Percentiles rank a stretch among this genome's conserved stretches.
phyloP scores from a whole-genome alignment of 495 filamentous ascomycete species.

The Neurospora sp. region DNA sequence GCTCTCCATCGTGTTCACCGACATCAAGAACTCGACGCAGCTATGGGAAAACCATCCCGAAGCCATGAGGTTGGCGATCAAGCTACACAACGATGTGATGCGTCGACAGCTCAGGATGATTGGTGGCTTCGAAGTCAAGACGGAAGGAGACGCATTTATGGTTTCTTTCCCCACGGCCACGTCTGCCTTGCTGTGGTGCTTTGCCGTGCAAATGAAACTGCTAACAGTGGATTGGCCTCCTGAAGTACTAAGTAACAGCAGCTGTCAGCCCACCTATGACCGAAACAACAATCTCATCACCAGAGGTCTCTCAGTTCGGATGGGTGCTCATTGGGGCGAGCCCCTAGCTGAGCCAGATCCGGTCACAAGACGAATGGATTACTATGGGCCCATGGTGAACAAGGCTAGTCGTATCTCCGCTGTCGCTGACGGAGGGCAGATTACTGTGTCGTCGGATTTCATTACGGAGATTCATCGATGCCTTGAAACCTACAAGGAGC shows the following conservation, averaged over 20 bases:
- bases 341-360: slow-evolving; percentile 93
- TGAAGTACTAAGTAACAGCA: slow-evolving; percentile 79
- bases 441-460: slow-evolving; percentile 92
- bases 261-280: slow-evolving; percentile 72
- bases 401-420: slow-evolving; percentile 85
- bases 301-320: slow-evolving; percentile 84
- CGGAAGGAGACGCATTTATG: slow-evolving; percentile 99
- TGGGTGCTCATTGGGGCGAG: slow-evolving; percentile 93
- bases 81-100: slow-evolving; percentile 92
- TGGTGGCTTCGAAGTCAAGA: slow-evolving; percentile 98
- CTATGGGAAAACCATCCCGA: slow-evolving; percentile 95
- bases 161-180: slow-evolving; percentile 95
- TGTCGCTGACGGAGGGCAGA: slow-evolving; percentile 94
- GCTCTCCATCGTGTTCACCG: slow-evolving; percentile 90
- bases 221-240: slow-evolving; percentile 86
- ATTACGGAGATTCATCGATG: slow-evolving; percentile 91
- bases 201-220: slow-evolving; percentile 81
- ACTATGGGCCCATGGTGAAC: slow-evolving; percentile 99
- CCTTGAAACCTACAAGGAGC: slow-evolving; percentile 72
- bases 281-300: slow-evolving; percentile 85
- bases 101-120: slow-evolving; percentile 86
- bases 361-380: slow-evolving; percentile 96
- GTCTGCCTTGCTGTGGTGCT: slow-evolving; percentile 87
- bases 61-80: slow-evolving; percentile 92
- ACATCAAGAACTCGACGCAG: slow-evolving; percentile 96